Base-by-base conservation (phyloP, 2,329 filamentous ascomycete species). In the Pseudocercospora pini-densiflorae region DNA sequence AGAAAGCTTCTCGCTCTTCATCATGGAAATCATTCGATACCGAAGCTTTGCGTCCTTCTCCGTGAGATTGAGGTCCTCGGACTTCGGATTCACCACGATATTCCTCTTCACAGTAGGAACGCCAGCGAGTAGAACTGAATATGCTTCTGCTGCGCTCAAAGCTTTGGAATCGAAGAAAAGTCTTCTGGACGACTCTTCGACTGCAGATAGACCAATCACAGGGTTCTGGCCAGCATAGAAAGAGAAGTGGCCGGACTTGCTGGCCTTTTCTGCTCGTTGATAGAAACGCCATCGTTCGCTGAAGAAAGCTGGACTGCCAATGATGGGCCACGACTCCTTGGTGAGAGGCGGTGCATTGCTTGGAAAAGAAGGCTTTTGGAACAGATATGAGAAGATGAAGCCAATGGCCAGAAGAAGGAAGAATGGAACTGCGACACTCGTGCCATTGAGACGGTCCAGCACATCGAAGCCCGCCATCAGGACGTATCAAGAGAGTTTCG, bases 291-390 rank as follows among this genome's bases (percentile, higher is more conserved):
- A 79, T 61, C 84, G 77, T 14, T 77, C 65, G 3, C 80, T 81
- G 77, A 84, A 86, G 76, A 85, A 86, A 0, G 75, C 74, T 29
- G 79, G 63, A 2, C 80, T 77, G 3, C 84, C 84, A 2, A 83
- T 63, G 6, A 86, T 66, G 0, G 84, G 84, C 73, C 79, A 4
- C 72, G 68, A n/a, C 70, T 57, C 33, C 67, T 61, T 64, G 10
- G 67, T 61, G 24, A 68, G 63, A 19, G 62, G 60, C 14, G 74
- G 74, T n/a, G 71, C 68, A 62, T 73, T 72, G 23, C 66, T 65
- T 16, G 73, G 70, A 4, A 73, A 64, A 8, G 64, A 14, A 5
- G 71, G 68, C 29, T 63, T 51, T 14, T 45, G 61, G 64, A 69
- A 69, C 19, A 71, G 47, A 54, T 71, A 74, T 53, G 49, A 53